These are phyloP conservation scores for Citrus australasica DNA, from an alignment of 345 rosid genomes.

Conservation along the genomic window DNA sequence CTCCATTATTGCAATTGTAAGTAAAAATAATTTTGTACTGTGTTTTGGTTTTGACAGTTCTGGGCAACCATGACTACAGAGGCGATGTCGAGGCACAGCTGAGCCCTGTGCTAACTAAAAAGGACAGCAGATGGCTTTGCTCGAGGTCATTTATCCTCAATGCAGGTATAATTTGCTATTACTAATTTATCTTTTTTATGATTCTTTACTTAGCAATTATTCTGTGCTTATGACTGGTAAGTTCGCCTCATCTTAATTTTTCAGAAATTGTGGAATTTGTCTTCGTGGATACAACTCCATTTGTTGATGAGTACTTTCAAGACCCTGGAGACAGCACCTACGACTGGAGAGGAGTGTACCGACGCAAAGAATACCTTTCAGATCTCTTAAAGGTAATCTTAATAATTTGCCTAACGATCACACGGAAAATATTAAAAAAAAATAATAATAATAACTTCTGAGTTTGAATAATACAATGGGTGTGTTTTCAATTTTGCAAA, in stretches of 20 bases:
- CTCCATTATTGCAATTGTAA: neutral
- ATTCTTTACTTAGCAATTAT: neutral
- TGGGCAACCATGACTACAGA: constrained; percentile 66
- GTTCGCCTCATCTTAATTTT: neutral
- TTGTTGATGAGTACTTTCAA: constrained; percentile 34
- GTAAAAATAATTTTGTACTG: too few relatives aligned
- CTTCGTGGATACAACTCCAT: constrained; percentile 48
- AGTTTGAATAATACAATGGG: neutral
- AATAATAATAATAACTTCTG: neutral
- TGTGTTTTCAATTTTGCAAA: neutral
- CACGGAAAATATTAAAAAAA: neutral
- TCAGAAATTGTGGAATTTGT: constrained; percentile 36
- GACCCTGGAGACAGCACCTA: constrained; percentile 25
- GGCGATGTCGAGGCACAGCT: constrained; percentile 58
- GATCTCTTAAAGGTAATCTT: constrained; percentile 37
- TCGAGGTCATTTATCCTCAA: constrained; percentile 38
- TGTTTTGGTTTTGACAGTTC: constrained; percentile 21
- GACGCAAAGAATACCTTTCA: constrained; percentile 35
- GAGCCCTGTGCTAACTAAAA: constrained; percentile 33
- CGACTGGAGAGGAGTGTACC: constrained; percentile 39
- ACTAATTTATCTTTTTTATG: neutral
- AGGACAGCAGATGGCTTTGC: constrained; percentile 52
- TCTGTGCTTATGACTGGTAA: neutral
- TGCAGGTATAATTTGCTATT: constrained; percentile 22
- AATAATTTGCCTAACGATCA: neutral